Evolutionary conservation across 768 basidiomycete species (phyloP).

Genomic region (Boletus vermiculosoides): DNA sequence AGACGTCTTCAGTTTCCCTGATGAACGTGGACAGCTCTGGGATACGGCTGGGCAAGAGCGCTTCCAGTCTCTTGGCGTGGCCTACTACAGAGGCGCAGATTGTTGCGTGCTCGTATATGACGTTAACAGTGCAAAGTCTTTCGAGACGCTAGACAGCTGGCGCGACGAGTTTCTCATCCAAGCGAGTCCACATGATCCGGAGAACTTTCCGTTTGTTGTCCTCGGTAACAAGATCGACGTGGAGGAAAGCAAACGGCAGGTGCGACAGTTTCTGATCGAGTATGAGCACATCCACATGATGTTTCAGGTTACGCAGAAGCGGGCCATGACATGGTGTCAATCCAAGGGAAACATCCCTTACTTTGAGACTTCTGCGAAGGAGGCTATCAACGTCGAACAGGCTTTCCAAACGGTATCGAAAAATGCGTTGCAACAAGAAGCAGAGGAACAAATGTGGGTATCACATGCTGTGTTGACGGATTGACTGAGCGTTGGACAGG

Average conservation of each 20-base stretch:
- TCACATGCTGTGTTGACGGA: constrained; percentile 9
- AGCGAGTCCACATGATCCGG: constrained; percentile 97
- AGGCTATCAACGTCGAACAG: constrained; percentile 99
- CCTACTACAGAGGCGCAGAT: constrained; percentile 98
- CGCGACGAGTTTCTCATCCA: constrained; percentile 99
- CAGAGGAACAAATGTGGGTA: constrained; percentile 89
- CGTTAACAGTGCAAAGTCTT: constrained; percentile 97
- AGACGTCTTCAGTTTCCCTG: not conserved
- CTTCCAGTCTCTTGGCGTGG: constrained; percentile 98
- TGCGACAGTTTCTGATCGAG: constrained; percentile 32
- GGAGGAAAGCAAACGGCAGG: constrained; percentile 98
- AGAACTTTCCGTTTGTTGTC: constrained; percentile 99
- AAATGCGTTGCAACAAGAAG: constrained; percentile 97
- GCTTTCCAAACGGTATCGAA: constrained; percentile 99
- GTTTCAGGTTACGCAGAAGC: constrained; percentile 92
- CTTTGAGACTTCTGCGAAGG: constrained; percentile 99
- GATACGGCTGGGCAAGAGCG: constrained; percentile 99
- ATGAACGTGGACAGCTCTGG: constrained; percentile 72
- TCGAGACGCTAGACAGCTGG: constrained; percentile 99
- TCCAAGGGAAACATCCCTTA: constrained; percentile 99
- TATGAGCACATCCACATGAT: not conserved
- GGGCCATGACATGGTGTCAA: constrained; percentile 99
- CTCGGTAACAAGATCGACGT: constrained; percentile 99
- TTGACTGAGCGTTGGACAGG: constrained; percentile 43
- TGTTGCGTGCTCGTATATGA: constrained; percentile 99